Evolutionary conservation across 2,329 filamentous ascomycete species (phyloP).

Genomic region (Pseudocercospora eumusae): DNA sequence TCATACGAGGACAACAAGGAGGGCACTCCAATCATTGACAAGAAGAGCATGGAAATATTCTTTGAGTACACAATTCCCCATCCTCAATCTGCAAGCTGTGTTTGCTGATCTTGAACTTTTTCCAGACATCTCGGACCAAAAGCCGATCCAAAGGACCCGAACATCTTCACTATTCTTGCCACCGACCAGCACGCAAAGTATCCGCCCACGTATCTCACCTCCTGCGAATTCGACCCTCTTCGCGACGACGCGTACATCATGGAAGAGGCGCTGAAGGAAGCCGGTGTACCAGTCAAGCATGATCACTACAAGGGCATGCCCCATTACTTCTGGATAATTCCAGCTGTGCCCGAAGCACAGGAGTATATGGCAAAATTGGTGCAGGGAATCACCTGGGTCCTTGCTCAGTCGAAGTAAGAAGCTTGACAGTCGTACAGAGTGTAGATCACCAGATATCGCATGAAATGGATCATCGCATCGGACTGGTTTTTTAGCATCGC

Average conservation of each 20-base stretch:
- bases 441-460: not conserved
- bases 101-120: not conserved
- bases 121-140: slow-evolving; percentile 17
- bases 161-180: slow-evolving; percentile 28
- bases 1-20: slow-evolving; percentile 28
- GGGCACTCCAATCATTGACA: slow-evolving; percentile 30
- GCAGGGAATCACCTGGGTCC: slow-evolving; percentile 29
- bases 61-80: slow-evolving; percentile 19
- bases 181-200: slow-evolving; percentile 36
- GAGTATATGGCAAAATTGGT: slow-evolving; percentile 26
- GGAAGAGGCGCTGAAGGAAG: slow-evolving; percentile 50
- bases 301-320: slow-evolving; percentile 39
- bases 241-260: slow-evolving; percentile 57
- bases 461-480: not conserved
- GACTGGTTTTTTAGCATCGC: not conserved
- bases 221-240: slow-evolving; percentile 54
- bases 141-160: slow-evolving; percentile 28
- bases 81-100: not conserved
- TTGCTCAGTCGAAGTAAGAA: slow-evolving; percentile 11
- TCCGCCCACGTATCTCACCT: slow-evolving; percentile 53
- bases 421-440: not conserved
- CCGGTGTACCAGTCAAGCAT: slow-evolving; percentile 32
- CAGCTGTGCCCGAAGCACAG: slow-evolving; percentile 22
- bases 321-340: slow-evolving; percentile 44
- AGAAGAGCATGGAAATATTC: slow-evolving; percentile 31